Conservation (phyloP, 805 yeast species). For the Candida dendrica region DNA sequence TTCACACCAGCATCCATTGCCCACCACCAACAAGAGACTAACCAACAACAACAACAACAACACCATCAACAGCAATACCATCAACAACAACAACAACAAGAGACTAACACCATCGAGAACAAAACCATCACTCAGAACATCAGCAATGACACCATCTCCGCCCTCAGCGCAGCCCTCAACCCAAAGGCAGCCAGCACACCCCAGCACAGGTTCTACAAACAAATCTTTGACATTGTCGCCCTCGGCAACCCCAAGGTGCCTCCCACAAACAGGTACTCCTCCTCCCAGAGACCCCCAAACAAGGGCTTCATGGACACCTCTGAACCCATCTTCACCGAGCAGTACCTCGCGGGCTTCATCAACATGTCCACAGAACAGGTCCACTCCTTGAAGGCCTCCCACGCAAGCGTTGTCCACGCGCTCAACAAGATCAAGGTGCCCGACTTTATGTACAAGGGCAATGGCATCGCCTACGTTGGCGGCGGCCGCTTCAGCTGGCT, state of each 20-base stretch:
- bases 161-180: background rate
- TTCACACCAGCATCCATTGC: too few species aligned
- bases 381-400: background rate
- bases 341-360: background rate
- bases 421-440: background rate
- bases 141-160: background rate
- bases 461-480: conserved; percentile 62
- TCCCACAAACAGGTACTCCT: background rate
- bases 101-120: background rate
- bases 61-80: too few species aligned
- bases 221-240: background rate
- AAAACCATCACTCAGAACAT: background rate
- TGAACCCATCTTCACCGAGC: background rate
- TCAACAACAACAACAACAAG: background rate
- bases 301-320: background rate
- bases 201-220: background rate
- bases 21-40: too few species aligned
- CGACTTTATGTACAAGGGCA: conserved; percentile 20
- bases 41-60: too few species aligned
- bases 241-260: background rate
- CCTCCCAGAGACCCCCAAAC: background rate
- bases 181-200: background rate
- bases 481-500: conserved; percentile 75
- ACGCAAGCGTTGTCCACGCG: background rate
- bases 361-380: background rate